Evolutionary conservation across 805 yeast genomes (phyloP), one percentile per base, ranked within the genome.

Genomic region (Nakazawaea ishiwadae): DNA sequence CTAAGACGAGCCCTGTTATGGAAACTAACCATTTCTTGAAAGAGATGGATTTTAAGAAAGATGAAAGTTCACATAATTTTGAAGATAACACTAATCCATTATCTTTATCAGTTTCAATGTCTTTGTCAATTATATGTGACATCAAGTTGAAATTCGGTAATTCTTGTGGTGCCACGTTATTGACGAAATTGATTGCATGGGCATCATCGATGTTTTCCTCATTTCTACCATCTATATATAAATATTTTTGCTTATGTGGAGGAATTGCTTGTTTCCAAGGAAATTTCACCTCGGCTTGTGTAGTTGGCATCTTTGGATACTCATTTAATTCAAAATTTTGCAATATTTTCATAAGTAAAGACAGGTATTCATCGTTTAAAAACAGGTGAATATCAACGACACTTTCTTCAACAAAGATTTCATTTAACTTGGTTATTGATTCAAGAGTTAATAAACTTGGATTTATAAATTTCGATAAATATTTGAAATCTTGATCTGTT

Each of bases 261-360:
- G 99, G 98, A 36, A 84, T 75, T 1, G 97, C 93, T 31, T 89
- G 70, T 47, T 83, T 81, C 99, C 99, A 93, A 6, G 96, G 96
- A 37, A 59, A 66, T 8, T 56, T 40, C 1, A 85, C 75, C 20
- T 84, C 84, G 1, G 58, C 51, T 11, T 81, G 70, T 1, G 54
- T 60, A 27, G 63, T 62, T 4, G 96, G 95, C 55, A 79, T 75
- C 23, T 66, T 61, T 11, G 66, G 66, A 35, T 39, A 52, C 39
- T 68, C 70, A 35, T 83, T 77, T 14, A 88, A 66, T 54, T 86
- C 96, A 5, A 66, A 66, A 14, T 62, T 59, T 51, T 83, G 71
- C 37, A 85, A 69, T 6, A 64, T 52, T 11, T 64, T 62, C 36
- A 69, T 67, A 45, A 88, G 61, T 0, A 51, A 43, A 0, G 49